Evolutionary conservation across 148 eudicot species (phyloP).

Genomic region (Silene uniflora): DNA sequence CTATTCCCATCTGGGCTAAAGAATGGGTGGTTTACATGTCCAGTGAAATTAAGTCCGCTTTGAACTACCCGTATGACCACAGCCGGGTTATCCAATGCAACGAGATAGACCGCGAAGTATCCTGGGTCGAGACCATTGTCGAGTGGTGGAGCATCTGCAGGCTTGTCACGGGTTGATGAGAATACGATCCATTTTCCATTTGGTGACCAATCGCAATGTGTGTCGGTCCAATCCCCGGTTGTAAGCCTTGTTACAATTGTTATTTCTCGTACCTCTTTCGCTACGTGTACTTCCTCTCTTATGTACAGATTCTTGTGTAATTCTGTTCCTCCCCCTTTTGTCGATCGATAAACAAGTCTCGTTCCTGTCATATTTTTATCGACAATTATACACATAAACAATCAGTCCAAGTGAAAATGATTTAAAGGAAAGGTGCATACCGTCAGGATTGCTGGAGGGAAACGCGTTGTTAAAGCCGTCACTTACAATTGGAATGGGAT

Average conservation of each 20-base stretch:
- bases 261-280: not conserved
- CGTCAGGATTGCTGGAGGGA: slow-evolving; percentile 5
- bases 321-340: not conserved
- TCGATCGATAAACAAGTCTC: not conserved
- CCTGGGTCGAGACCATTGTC: not conserved
- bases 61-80: slow-evolving; percentile 11
- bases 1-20: slow-evolving; percentile 16
- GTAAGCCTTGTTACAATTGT: slow-evolving; percentile 21
- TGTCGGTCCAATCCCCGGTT: not conserved
- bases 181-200: slow-evolving; percentile 5
- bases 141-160: not conserved
- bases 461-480: slow-evolving; percentile 16
- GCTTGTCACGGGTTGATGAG: not conserved
- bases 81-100: not conserved
- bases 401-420: not conserved
- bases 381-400: too few species aligned
- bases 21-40: slow-evolving; percentile 19
- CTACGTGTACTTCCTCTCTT: not conserved
- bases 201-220: not conserved
- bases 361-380: slow-evolving; percentile 13
- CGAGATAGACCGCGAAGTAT: not conserved
- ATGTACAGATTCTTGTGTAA: slow-evolving; percentile 15
- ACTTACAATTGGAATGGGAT: too few species aligned
- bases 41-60: not conserved
- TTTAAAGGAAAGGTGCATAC: not conserved